Base-by-base conservation (phyloP, 2,329 filamentous ascomycete species). In the Chaetomiaceae sp. region DNA sequence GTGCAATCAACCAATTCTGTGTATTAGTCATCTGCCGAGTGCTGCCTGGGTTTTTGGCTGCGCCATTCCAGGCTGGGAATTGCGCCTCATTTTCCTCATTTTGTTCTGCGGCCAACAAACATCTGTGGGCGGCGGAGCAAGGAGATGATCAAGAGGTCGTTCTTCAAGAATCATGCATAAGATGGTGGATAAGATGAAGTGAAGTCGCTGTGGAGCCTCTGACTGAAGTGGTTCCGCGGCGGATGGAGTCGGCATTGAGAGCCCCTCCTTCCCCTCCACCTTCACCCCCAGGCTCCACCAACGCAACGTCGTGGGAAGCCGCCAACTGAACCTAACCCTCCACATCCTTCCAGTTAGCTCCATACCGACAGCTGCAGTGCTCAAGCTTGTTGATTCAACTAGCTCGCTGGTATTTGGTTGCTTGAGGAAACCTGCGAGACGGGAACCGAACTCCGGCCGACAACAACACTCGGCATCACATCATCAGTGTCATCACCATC, bases 121-220 rank as follows among this genome's bases (percentile, higher is more conserved):
- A 17, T 46, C n/a, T 49, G 49, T 33, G 33, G 44, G 54, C 8
- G 50, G 54, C 54, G 46, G 49, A 42, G 47, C 38, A 36, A 9
- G 14, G 17, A n/a, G n/a, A n/a, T n/a, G n/a, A n/a, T n/a, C n/a
- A n/a, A n/a, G n/a, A n/a, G n/a, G n/a, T n/a, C n/a, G n/a, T n/a
- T n/a, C n/a, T n/a, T n/a, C n/a, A n/a, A n/a, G n/a, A n/a, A n/a
- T n/a, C n/a, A n/a, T n/a, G n/a, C n/a, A n/a, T n/a, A n/a, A n/a
- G n/a, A n/a, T n/a, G n/a, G n/a, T n/a, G n/a, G n/a, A n/a, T 14
- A 39, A 34, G 31, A 27, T 25, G 33, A n/a, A 34, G 31, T 33
- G 20, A 36, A 34, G 34, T 7, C 9, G 23, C 12, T 42, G 39
- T 42, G 39, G 39, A 42, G 37, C 19, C 11, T 34, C 11, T 14